Base-by-base conservation (phyloP, 345 rosid genomes). In the Bretschneidera sinensis region DNA sequence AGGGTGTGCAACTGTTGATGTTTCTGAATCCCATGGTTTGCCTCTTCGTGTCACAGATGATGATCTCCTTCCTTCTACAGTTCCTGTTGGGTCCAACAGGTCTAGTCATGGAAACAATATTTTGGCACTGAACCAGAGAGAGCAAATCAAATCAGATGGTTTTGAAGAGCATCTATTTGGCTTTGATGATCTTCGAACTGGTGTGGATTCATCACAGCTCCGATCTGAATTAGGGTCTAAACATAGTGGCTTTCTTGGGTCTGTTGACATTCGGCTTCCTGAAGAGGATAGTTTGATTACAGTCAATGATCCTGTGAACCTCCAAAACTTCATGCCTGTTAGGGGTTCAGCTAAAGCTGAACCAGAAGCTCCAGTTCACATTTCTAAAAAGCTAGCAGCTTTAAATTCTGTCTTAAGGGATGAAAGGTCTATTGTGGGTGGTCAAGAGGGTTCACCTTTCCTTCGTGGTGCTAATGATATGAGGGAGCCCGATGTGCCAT, bases 311-410 rank as follows among this genome's bases (percentile, higher is more conserved):
- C 78, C 76, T 65, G 21, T 70, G 59, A 77, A 68, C 51, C 79
- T 61, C 47, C 80, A 39, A 47, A 71, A 79, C 64, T 63, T 67
- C 22, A 39, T 72, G 53, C 60, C 72, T 62, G 71, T 55, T 35
- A 62, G 77, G 68, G 76, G 71, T 58, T 67, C 85, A 21, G 70
- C 71, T 59, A 89, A 76, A 71, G 71, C 77, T 45, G 91, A 87
- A 68, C 71, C 69, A 50, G 87, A 71, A 54, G 68, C 70, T 25
- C 20, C 81, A 21, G 73, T 68, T 68, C 79, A 75, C 68, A 79
- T 80, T 68, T 64, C 78, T 55, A 95, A 78, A 59, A 85, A 85
- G 77, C 78, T 81, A 63, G 81, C 87, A 33, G 80, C 84, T 51
- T 73, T 86, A 52, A 77, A 83, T 63, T 77, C 87, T 62, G 70